Conservation (phyloP, 805 yeast genomes). For the Candida montana region DNA sequence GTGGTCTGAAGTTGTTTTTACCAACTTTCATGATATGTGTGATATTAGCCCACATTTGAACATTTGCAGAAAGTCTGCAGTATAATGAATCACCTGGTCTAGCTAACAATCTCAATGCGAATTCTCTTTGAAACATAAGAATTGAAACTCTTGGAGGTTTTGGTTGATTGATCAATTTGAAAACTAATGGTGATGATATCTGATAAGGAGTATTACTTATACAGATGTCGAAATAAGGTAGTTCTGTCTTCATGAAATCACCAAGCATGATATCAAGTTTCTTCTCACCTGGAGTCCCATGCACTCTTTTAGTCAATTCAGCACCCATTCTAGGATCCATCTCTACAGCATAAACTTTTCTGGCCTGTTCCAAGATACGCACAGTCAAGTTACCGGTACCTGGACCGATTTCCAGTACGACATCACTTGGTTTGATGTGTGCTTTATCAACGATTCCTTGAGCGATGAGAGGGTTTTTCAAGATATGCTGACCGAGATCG, state of each 20-base stretch:
- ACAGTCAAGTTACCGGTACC: slow-evolving; percentile 98
- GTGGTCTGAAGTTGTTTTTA: slow-evolving; percentile 92
- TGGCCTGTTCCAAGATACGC: slow-evolving; percentile 84
- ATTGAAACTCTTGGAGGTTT: slow-evolving; percentile 92
- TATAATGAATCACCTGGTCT: slow-evolving; percentile 94
- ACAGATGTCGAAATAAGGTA: slow-evolving; percentile 93
- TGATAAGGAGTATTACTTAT: slow-evolving; percentile 97
- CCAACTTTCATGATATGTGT: slow-evolving; percentile 99
- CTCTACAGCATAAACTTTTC: slow-evolving; percentile 93
- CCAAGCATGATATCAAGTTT: slow-evolving; percentile 89
- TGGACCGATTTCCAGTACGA: slow-evolving; percentile 95
- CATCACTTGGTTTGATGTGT: slow-evolving; percentile 83
- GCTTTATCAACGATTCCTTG: slow-evolving; percentile 99
- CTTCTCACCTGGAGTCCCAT: slow-evolving; percentile 91
- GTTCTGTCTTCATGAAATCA: slow-evolving; percentile 91
- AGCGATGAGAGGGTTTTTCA: slow-evolving; percentile 93
- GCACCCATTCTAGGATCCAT: slow-evolving; percentile 99
- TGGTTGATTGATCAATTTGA: slow-evolving; percentile 85
- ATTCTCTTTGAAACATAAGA: slow-evolving; percentile 96
- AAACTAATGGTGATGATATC: slow-evolving; percentile 93
- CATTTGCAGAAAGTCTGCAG: slow-evolving; percentile 92
- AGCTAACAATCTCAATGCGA: slow-evolving; percentile 88
- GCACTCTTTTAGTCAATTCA: slow-evolving; percentile 93
- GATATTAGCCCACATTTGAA: slow-evolving; percentile 99
- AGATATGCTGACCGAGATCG: slow-evolving; percentile 92